A percentile compares a stretch with the other conserved stretches of the same genome.
Conservation (phyloP, 148 eudicot species). For the Rhododendron kiyosumense region DNA sequence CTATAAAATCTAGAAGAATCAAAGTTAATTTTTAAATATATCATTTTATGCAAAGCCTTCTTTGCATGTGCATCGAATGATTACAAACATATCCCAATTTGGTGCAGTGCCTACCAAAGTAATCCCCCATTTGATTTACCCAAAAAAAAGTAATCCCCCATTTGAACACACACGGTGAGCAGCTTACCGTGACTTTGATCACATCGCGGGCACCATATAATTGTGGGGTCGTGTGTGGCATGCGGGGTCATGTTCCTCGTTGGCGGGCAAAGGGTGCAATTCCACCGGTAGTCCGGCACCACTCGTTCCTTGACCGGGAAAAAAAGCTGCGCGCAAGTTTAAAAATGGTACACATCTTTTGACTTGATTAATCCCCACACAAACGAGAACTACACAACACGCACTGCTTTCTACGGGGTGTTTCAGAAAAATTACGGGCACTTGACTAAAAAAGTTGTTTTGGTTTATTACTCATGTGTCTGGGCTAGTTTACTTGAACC, state of each 20-base stretch:
- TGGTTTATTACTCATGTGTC: too few species aligned
- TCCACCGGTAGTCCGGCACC: too few species aligned
- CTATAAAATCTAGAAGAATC: too few species aligned
- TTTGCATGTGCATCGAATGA: too few species aligned
- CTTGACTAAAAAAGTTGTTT: not conserved
- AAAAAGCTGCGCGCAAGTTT: not conserved
- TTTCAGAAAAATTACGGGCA: not conserved
- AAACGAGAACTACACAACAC: not conserved
- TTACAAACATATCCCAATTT: too few species aligned
- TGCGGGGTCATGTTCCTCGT: not conserved
- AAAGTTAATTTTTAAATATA: too few species aligned
- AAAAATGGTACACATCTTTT: not conserved
- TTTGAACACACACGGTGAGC: too few species aligned
- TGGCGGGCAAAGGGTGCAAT: not conserved
- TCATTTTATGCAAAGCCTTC: too few species aligned
- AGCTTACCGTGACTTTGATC: not conserved
- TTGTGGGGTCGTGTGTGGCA: not conserved
- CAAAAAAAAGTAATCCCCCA: too few species aligned
- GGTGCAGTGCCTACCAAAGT: too few species aligned
- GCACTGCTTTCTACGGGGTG: not conserved
- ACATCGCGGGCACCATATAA: not conserved
- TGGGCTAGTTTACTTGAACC: fast-evolving
- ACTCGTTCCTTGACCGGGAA: not conserved
- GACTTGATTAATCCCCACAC: too few species aligned
- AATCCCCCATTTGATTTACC: too few species aligned